These are phyloP conservation scores for Penicillium oxalicum DNA, from an alignment of 2,329 filamentous ascomycete species.

Conservation along the genomic window DNA sequence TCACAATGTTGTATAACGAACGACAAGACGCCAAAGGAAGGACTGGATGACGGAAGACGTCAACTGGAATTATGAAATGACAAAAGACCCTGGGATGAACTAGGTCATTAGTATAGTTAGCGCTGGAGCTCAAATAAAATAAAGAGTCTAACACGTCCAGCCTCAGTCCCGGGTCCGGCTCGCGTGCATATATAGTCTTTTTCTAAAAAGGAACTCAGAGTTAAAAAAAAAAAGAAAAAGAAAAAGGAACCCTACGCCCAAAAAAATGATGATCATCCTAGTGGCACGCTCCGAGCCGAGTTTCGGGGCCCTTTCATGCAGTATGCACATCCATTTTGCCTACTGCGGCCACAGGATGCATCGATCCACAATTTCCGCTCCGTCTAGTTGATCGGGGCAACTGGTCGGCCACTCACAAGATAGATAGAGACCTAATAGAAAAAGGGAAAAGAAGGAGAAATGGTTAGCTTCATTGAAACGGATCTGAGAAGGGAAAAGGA, in stretches of 20 bases:
- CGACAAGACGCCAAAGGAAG: conserved; percentile 21
- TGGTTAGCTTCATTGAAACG: too few relatives aligned
- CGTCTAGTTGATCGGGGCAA: conserved; percentile 19
- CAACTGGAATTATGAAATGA: conserved; percentile 12
- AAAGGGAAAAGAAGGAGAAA: too few relatives aligned
- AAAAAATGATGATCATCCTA: background rate
- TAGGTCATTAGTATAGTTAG: conserved; percentile 22
- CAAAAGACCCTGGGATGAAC: conserved; percentile 15
- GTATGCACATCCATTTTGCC: conserved; percentile 23
- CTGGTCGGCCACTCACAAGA: background rate
- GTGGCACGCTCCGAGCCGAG: conserved; percentile 6
- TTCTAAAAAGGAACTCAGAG: too few relatives aligned
- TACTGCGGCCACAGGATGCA: conserved; percentile 16
- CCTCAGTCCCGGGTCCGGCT: background rate
- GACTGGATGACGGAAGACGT: conserved; percentile 11
- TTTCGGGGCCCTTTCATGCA: conserved; percentile 12
- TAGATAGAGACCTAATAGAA: too few relatives aligned
- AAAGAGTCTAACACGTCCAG: background rate
- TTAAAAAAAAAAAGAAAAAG: too few relatives aligned
- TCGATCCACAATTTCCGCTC: conserved; percentile 19
- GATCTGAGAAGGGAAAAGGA: too few relatives aligned
- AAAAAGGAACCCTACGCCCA: too few relatives aligned
- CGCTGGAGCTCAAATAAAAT: conserved; percentile 11
- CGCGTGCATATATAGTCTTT: conserved; percentile 17
- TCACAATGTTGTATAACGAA: conserved; percentile 16